Base-by-base conservation (phyloP, 306 rosid genomes). In the Inga laurina region DNA sequence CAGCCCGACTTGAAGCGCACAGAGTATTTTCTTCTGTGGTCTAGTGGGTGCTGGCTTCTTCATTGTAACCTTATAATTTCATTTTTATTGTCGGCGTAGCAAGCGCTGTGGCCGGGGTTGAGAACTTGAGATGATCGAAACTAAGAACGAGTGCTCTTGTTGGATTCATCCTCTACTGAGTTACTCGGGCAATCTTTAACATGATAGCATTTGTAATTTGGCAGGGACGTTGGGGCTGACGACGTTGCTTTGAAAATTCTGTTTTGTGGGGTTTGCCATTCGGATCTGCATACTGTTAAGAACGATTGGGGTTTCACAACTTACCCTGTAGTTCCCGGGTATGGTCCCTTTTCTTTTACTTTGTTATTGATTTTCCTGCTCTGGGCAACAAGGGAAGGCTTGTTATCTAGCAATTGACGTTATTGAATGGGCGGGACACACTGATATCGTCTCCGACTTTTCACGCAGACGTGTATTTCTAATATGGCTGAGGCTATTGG, bases 241-340 rank as follows among this genome's bases (percentile, higher is more conserved):
- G 98, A 95, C 75, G 97, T 95, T 34, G 83, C 91, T 16, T 6
- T 95, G 64, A 89, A 93, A 78, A 84, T 95, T 74, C 92, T 93
- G 0, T 95, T 51, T 62, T 95, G 97, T 57, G 98, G 98, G 22
- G 91, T 95, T 91, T 95, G 98, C 81, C 98, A 95, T 83, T 93
- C 97, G 56, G 98, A 95, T 87, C 88, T 95, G 12, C 98, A 95
- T 78, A 70, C 66, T 62, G 27, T 72, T 22, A 93, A 89, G 87
- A 95, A 95, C 34, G 98, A 95, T 0, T 93, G 97, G 98, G 97
- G 97, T n/a, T 61, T 86, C 87, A 92, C 97, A 3, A 80, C 75
- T 48, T 95, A 88, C 83, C 98, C 98, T 30, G 43, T 95, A 66
- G 97, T 95, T 85, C 98, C 98, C 2, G 98, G 98, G 98, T 95